A percentile compares a stretch with the other conserved stretches of the same genome.
These are phyloP conservation scores for Colletotrichum noveboracense DNA, from an alignment of 2,329 filamentous ascomycete species.

Conservation along the genomic window DNA sequence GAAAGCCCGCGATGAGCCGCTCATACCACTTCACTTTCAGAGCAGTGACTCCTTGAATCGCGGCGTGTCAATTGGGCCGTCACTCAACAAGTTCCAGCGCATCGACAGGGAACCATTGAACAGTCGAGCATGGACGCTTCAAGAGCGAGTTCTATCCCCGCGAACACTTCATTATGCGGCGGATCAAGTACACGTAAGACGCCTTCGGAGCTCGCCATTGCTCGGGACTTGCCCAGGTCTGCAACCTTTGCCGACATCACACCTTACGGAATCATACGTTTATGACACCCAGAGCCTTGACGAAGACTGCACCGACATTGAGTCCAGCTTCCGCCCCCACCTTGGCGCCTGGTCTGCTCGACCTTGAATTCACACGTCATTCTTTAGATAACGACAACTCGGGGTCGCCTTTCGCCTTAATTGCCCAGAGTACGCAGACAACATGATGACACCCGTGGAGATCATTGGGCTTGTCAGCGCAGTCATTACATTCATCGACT, in stretches of 20 bases:
- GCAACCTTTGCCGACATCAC: background rate
- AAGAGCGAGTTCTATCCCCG: background rate
- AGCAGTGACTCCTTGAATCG: background rate
- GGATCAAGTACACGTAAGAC: background rate
- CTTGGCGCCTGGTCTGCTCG: background rate
- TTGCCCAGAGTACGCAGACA: background rate
- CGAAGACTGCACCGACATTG: background rate
- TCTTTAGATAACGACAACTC: background rate
- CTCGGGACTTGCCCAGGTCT: background rate
- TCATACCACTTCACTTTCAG: background rate
- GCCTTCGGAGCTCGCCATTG: background rate
- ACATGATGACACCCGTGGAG: background rate
- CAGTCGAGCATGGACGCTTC: background rate
- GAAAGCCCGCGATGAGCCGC: background rate
- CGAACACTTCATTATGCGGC: background rate
- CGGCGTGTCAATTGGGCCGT: background rate
- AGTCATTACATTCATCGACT: background rate
- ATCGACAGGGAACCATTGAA: background rate
- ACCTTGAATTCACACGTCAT: background rate
- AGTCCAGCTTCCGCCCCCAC: background rate
- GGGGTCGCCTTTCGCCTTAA: background rate
- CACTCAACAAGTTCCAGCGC: background rate
- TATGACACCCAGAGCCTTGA: background rate
- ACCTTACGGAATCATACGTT: background rate
- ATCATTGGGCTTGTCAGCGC: conserved; percentile 4